Evolutionary conservation across 2,329 filamentous ascomycete species (phyloP), one percentile per base, ranked within the genome.

Genomic region (Ophiocordyceps robertsii): DNA sequence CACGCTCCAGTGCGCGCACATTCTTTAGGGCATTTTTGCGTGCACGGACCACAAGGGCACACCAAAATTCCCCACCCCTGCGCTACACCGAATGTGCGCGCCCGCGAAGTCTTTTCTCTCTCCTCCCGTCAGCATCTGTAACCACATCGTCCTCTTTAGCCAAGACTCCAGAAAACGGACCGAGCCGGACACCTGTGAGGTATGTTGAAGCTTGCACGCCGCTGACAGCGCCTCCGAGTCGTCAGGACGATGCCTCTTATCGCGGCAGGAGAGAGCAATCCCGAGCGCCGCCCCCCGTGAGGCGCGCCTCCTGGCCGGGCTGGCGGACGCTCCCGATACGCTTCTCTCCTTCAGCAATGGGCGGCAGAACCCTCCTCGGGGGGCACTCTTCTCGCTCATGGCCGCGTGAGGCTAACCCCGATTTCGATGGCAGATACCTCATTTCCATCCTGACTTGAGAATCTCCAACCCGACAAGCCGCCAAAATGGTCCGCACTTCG

Each of bases 401-500:
- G 72, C 71, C 70, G 68, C 64, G 60, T 64, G 72, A 73, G 74
- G 74, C 77, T 81, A 80, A 81, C 71, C 61, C 56, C 50, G 53
- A 53, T 45, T 47, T 44, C 44, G 48, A 39, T 57, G 61, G 62
- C 65, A 81, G 77, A 80, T 76, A 80, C 75, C 75, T 80, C 75
- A 76, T 68, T 68, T 76, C 69, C 63, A 56, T 52, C 58, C 57
- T 70, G 81, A 84, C 75, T 75, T 83, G 82, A 88, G 82, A 87
- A 87, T 87, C 82, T 86, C 76, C 62, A 56, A 57, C 48, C 51
- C 49, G 48, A 62, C 57, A 60, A 64, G 75, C 76, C 79, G 80
- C 67, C 80, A 95, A 84, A 67, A 98, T 98, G 90, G 89, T 95
- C 73, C 88, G 86, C 77, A 96, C 92, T 64, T 95, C 88, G 69